These are phyloP conservation scores for Phytophthora vignae DNA, from an alignment of 352 stramenopile genomes.

Conservation along the genomic window DNA sequence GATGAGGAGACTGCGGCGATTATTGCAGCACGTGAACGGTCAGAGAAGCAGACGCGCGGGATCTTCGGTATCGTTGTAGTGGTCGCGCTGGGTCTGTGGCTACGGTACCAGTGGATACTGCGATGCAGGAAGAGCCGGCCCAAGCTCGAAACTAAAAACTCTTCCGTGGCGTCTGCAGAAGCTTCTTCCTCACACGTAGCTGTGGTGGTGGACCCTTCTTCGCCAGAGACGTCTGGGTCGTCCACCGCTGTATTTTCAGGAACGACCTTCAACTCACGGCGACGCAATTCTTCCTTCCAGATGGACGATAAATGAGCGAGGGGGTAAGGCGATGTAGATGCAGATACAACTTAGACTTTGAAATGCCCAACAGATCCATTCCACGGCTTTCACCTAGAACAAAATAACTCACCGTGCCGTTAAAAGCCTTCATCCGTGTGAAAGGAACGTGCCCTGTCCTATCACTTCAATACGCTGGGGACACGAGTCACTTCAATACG, in stretches of 20 bases:
- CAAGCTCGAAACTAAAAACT: conserved; percentile 35
- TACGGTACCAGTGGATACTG: conserved; percentile 44
- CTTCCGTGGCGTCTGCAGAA: conserved; percentile 14
- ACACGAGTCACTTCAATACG: neutral
- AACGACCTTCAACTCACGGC: conserved; percentile 31
- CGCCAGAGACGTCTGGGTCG: conserved; percentile 25
- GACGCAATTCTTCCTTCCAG: conserved; percentile 47
- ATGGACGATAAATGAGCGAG: conserved; percentile 39
- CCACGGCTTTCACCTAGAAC: neutral
- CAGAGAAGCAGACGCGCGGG: conserved; percentile 29
- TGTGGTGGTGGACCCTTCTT: conserved; percentile 31
- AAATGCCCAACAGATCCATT: conserved; percentile 14
- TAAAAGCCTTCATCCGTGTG: too few relatives aligned
- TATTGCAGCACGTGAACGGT: conserved; percentile 31
- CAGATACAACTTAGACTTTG: conserved; percentile 23
- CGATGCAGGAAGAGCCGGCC: conserved; percentile 32
- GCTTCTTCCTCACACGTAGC: conserved; percentile 27
- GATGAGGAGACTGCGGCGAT: conserved; percentile 42
- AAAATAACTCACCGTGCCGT: neutral
- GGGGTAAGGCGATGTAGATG: conserved; percentile 10
- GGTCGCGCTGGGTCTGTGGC: conserved; percentile 34
- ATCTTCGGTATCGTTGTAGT: conserved; percentile 33
- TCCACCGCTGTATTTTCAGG: conserved; percentile 41
- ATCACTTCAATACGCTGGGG: too few relatives aligned
- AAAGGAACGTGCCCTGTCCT: too few relatives aligned